Conservation (phyloP, 768 basidiomycete genomes). For the Suillus subluteus region DNA sequence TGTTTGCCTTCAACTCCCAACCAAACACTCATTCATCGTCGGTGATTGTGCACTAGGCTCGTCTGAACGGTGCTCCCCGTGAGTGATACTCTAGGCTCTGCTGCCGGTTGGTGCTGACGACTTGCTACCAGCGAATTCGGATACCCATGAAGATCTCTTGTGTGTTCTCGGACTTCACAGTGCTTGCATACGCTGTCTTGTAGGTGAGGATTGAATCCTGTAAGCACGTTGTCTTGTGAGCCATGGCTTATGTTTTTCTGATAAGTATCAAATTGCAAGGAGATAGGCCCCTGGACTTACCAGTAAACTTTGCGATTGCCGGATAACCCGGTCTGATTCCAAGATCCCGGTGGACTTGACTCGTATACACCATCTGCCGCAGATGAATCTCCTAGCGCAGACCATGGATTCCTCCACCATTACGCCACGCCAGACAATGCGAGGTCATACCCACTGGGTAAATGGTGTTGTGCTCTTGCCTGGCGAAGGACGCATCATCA, state of each 20-base stretch:
- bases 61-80: background rate
- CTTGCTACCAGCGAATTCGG: background rate
- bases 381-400: too few relatives aligned
- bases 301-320: accelerated
- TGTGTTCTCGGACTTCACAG: background rate
- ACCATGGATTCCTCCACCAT: too few relatives aligned
- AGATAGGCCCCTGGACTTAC: background rate
- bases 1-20: background rate
- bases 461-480: background rate
- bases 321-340: background rate
- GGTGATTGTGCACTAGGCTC: background rate
- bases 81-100: background rate
- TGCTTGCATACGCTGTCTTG: background rate
- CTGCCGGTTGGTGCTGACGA: background rate
- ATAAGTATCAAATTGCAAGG: background rate
- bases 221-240: background rate
- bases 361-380: too few relatives aligned
- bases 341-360: too few relatives aligned
- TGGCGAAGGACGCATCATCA: background rate
- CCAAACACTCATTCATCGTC: background rate
- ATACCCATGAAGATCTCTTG: background rate
- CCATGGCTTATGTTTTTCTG: background rate
- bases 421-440: too few relatives aligned
- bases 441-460: too few relatives aligned
- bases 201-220: background rate